A percentile compares a stretch with the other conserved stretches of the same genome.
Conservation (phyloP, 2,329 filamentous ascomycete species). For the Helicocarpus griseus region DNA sequence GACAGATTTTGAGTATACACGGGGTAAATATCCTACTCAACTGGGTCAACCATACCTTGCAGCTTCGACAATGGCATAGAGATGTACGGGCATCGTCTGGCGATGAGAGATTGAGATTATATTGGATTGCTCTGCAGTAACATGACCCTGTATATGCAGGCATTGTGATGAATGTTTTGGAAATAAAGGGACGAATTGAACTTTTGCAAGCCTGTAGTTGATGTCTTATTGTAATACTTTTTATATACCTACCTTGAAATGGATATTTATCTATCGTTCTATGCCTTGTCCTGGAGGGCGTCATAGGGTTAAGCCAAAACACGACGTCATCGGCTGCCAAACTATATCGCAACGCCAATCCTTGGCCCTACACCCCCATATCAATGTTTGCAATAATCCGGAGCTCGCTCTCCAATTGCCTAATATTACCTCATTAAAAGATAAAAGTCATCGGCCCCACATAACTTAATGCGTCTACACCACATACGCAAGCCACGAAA, state of each 20-base stretch:
- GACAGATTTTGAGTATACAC: too few species aligned
- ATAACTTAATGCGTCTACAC: too few species aligned
- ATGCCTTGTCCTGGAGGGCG: too few species aligned
- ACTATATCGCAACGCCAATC: background rate
- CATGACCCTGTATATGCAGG: slow-evolving; percentile 33
- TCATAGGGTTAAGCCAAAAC: background rate
- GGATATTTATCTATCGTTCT: background rate
- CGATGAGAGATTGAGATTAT: slow-evolving; percentile 36
- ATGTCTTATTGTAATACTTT: background rate
- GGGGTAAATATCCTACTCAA: background rate
- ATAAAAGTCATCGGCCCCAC: too few species aligned
- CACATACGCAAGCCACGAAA: too few species aligned
- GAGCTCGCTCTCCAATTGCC: too few species aligned
- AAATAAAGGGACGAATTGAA: background rate
- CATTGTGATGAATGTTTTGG: slow-evolving; percentile 12
- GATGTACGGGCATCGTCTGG: slow-evolving; percentile 41
- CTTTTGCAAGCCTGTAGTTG: background rate
- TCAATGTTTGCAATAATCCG: too few species aligned
- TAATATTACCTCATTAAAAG: too few species aligned
- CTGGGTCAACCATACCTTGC: slow-evolving; percentile 42
- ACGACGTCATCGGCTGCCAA: background rate
- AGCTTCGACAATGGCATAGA: slow-evolving; percentile 45
- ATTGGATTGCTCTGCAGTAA: slow-evolving; percentile 40
- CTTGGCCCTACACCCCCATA: too few species aligned
- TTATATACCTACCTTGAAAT: background rate